Base-by-base conservation (phyloP, 2,329 filamentous ascomycete species). In the Arachnomyces sp. region DNA sequence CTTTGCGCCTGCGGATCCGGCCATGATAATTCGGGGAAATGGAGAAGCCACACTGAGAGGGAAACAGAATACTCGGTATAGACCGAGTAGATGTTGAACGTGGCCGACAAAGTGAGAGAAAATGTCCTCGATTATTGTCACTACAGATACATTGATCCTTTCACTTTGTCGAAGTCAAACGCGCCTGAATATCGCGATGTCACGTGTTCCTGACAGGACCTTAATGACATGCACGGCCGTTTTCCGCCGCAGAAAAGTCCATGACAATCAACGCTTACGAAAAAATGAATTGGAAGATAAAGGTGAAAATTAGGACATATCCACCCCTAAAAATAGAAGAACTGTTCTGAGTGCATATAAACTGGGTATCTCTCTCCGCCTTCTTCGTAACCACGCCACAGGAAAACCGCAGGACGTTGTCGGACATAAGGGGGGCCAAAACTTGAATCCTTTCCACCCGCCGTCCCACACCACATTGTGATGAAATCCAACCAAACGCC, bases 101-200 rank as follows among this genome's bases (percentile, higher is more conserved):
- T 9, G 5, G 5, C 5, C 5, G 5, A 25, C 21, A 25, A 25
- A 25, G n/a, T 25, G 21, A 25, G 21, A 25, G 9, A 25, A 9
- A 9, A 9, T 25, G 9, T 5, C 9, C 9, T 25, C n/a, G n/a
- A n/a, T n/a, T n/a, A n/a, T n/a, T n/a, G n/a, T n/a, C n/a, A n/a
- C n/a, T n/a, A n/a, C n/a, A n/a, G n/a, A n/a, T n/a, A 25, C 21
- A 25, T 25, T 25, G 21, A n/a, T n/a, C n/a, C n/a, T n/a, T n/a
- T n/a, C n/a, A n/a, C n/a, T 25, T 9, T 25, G 5, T 25, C 9
- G 21, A 25, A 25, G 21, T 25, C 5, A 25, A 9, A 25, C 21
- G 21, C 21, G 21, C 9, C 21, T 39, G 39, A 43, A 37, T 39
- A 48, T 57, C 60, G 52, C 62, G 59, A 60, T 55, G 60, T 64